phyloP scores from a whole-genome alignment of 345 rosid species.

The Aquilaria sinensis region DNA sequence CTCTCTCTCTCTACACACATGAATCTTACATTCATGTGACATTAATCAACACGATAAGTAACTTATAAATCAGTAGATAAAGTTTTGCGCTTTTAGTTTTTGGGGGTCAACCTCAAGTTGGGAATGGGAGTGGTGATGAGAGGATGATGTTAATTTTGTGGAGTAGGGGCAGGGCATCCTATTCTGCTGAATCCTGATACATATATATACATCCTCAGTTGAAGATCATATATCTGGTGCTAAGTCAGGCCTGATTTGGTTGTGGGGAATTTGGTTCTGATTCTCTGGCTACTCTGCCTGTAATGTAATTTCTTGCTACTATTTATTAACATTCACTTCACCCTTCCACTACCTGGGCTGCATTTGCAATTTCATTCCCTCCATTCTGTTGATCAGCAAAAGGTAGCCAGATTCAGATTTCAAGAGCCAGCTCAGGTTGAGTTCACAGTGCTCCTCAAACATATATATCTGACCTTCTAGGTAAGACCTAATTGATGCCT shows the following conservation, averaged over 20 bases:
- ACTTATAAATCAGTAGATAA: no score
- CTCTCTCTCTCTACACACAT: slow-evolving; percentile 6
- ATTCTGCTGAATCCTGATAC: slow-evolving; percentile 4
- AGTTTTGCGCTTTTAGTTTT: no score
- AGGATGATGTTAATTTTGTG: slow-evolving; percentile 10
- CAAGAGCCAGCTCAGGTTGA: background rate
- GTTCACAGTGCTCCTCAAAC: background rate
- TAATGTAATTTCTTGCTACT: slow-evolving; percentile 19
- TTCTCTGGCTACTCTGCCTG: slow-evolving; percentile 23
- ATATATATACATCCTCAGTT: background rate
- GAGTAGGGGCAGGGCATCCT: slow-evolving; percentile 8
- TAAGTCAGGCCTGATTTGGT: slow-evolving; percentile 1
- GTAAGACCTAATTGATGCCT: no score
- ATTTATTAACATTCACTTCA: slow-evolving; percentile 7
- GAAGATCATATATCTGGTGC: background rate
- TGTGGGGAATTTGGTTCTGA: slow-evolving; percentile 37
- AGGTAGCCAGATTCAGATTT: no score
- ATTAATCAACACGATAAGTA: no score
- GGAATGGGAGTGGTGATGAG: slow-evolving; percentile 11
- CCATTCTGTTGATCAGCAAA: background rate
- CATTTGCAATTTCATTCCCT: background rate
- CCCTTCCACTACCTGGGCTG: slow-evolving; percentile 9
- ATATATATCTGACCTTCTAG: no score
- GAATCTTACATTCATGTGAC: background rate
- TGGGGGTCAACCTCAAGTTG: no score